phyloP scores from a whole-genome alignment of 2,329 filamentous ascomycete genomes.

The Paecilomyces niveus region DNA sequence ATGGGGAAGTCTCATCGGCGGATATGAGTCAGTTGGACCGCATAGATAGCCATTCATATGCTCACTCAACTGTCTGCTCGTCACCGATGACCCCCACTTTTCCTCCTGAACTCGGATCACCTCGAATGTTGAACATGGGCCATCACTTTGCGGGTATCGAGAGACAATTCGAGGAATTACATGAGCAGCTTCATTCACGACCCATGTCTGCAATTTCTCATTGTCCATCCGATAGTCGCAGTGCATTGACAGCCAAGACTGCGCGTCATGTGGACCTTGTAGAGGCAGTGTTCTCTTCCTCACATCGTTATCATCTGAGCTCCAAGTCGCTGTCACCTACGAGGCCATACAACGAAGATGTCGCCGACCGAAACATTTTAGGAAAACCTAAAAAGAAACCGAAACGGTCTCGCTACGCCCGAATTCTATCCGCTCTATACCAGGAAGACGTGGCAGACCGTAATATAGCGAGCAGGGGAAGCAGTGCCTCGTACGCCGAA shows the following conservation, averaged over 20 bases:
- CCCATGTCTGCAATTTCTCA: conserved; percentile 20
- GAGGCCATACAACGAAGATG: conserved; percentile 35
- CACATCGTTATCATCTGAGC: conserved; percentile 21
- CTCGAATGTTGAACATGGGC: conserved; percentile 17
- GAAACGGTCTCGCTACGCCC: conserved; percentile 16
- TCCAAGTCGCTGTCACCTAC: conserved; percentile 21
- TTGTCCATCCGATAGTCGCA: conserved; percentile 16
- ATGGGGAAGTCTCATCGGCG: background rate
- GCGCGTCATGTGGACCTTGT: conserved; percentile 34
- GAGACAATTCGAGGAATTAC: conserved; percentile 31
- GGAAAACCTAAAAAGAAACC: conserved; percentile 14
- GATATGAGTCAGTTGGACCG: background rate
- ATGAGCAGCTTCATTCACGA: conserved; percentile 25
- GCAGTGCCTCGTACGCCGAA: conserved; percentile 2
- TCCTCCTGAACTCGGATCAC: conserved; percentile 6
- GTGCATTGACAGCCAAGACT: conserved; percentile 12
- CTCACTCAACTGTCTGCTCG: background rate
- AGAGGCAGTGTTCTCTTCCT: conserved; percentile 28
- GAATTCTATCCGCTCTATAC: conserved; percentile 27
- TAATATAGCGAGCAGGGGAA: conserved; percentile 25
- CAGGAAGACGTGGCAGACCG: conserved; percentile 37
- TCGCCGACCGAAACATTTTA: conserved; percentile 38
- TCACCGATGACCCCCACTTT: background rate
- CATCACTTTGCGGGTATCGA: conserved; percentile 32
- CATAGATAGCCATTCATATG: background rate